Evolutionary conservation across 805 yeast species (phyloP), one percentile per base, ranked within the genome.

Genomic region (Kregervanrija pseudodelftensis): DNA sequence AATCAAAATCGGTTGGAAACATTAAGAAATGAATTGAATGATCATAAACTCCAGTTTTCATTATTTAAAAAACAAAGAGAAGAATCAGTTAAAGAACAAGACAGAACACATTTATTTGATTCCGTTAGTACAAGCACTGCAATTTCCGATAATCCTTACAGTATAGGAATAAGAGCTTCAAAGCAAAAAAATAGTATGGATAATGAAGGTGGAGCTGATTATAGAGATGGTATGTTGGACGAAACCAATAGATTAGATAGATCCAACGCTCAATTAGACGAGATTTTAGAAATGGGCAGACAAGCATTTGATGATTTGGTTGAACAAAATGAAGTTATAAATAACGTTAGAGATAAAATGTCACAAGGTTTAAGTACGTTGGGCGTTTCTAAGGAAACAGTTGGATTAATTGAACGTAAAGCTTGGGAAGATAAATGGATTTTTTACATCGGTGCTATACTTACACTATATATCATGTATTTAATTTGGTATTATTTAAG

Each of bases 201-300:
- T 32, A 60, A 56, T 39, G 59, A 54, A 15, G 59, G 57, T 30
- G 60, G 61, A 17, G 42, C 61, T 47, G 45, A 58, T 11, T 69
- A 78, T 56, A 74, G 70, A 48, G 81, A 82, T 41, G 95, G 95
- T 0, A 69, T 74, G 49, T 77, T 82, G 50, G 98, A 93, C 56
- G 74, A 73, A 38, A 74, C 76, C 38, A 74, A 77, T 8, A 44
- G 41, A 33, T 66, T 85, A 33, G 73, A 74, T 31, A 69, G 85
- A 45, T 89, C 95, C 0, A 80, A 85, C 36, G 80, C 80, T 44
- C 95, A 87, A 59, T 67, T 93, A 49, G 99, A 93, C 60, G 88
- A 86, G 51, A 87, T 93, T 36, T 63, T 93, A 37, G 97, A 86
- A 56, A 84, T 87, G 82, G 98, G 97, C 2, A 78, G 84, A 48